Evolutionary conservation across 257 asterid species (phyloP), one percentile per base, ranked within the genome.

Genomic region (Jaltomata sinuosa): DNA sequence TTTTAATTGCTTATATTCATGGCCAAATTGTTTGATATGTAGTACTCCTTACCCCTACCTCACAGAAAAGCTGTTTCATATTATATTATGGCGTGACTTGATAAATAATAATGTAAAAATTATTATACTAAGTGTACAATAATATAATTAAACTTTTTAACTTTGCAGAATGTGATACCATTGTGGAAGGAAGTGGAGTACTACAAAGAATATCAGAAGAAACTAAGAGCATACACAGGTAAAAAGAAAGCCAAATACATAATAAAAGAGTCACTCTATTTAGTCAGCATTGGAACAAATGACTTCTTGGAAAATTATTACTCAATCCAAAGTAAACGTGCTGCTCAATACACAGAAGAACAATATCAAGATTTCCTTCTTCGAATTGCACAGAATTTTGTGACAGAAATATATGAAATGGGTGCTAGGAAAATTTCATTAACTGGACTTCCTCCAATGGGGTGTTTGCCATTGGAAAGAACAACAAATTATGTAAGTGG

Each of bases 231-330:
- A 78, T 90, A 89, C 72, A 22, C 61, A 8, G 99, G 99, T 2
- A 89, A 71, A 8, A 3, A 71, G 62, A 90, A 90, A 78, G 92
- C 94, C 65, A 83, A 89, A 3, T 14, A 14, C 59, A 84, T 93
- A 68, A 90, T 92, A 38, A 65, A 27, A 1, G 97, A 93, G 79
- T 89, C 99, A 19, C 89, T 96, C 42, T 93, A 96, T 21, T 2
- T 96, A 3, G 85, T 93, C n/a, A 96, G 98, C 91, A 59, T 93
- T 19, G 98, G 98, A 86, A 93, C 99, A 88, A 96, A 96, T 79
- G 99, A 96, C 84, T 96, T 94, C 89, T 87, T 96, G 1, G 99
- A 96, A 47, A 96, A 96, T 79, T 96, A 96, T 89, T 96, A 94
- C 86, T 89, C 94, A 18, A 85, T 93, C 50, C 94, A 92, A 1